A percentile compares a stretch with the other conserved stretches of the same genome.
phyloP scores from a whole-genome alignment of 192 early-diverging fungal species.

The Irineochytrium annulatum region DNA sequence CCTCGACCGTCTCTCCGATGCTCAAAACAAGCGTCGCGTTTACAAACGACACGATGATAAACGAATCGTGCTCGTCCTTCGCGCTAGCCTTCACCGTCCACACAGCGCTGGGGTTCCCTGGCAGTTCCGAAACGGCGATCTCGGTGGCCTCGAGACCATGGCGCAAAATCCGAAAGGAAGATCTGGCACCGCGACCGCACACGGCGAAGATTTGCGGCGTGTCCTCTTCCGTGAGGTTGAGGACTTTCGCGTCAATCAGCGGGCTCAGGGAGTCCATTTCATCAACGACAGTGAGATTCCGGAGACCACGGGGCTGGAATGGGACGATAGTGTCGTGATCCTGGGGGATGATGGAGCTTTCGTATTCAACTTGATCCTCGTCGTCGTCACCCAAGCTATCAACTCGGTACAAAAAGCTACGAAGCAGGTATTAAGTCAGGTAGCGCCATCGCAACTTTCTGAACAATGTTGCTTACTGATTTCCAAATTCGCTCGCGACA shows the following conservation, averaged over 20 bases:
- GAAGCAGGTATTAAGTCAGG: background rate
- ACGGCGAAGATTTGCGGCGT: constrained; percentile 91
- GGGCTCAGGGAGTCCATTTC: constrained; percentile 81
- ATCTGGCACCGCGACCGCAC: constrained; percentile 75
- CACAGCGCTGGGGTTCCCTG: constrained; percentile 87
- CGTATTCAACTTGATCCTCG: constrained; percentile 74
- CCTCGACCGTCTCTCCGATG: constrained; percentile 89
- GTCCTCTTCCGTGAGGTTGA: constrained; percentile 88
- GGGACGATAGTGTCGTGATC: constrained; percentile 43
- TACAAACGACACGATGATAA: constrained; percentile 89
- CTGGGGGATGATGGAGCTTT: constrained; percentile 63
- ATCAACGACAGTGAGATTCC: constrained; percentile 86
- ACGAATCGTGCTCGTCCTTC: constrained; percentile 64
- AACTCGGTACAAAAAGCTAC: constrained; percentile 83
- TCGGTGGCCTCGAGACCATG: constrained; percentile 92
- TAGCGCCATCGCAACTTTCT: background rate
- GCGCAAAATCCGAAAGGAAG: constrained; percentile 81
- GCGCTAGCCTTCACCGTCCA: constrained; percentile 64
- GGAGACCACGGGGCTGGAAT: constrained; percentile 73
- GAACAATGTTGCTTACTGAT: constrained; percentile 65
- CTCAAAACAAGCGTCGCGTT: constrained; percentile 89
- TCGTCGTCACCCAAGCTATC: constrained; percentile 90
- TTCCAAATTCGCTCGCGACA: constrained; percentile 85
- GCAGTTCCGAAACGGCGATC: constrained; percentile 87
- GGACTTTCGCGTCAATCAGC: constrained; percentile 74